These are phyloP conservation scores for Phytopythium helicoides DNA, from an alignment of 352 stramenopile genomes.

Conservation along the genomic window DNA sequence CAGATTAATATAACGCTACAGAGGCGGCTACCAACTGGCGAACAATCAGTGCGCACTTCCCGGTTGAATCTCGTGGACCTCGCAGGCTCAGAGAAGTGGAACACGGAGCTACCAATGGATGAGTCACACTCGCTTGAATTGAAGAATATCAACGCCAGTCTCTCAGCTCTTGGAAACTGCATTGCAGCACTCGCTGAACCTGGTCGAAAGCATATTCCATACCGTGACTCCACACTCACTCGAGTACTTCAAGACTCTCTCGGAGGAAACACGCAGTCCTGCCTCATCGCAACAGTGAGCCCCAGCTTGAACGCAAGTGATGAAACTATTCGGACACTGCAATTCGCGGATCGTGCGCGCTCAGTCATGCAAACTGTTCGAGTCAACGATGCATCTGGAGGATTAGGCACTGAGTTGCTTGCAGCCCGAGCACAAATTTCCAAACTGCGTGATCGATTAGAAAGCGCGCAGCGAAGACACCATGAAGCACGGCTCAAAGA, in stretches of 20 bases:
- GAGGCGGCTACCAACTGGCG: slow-evolving; percentile 53
- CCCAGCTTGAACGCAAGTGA: slow-evolving; percentile 74
- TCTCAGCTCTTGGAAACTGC: slow-evolving; percentile 89
- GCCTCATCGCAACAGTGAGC: slow-evolving; percentile 89
- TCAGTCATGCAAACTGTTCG: slow-evolving; percentile 77
- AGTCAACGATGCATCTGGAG: slow-evolving; percentile 80
- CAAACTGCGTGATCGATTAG: slow-evolving; percentile 45
- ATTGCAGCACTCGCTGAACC: slow-evolving; percentile 81
- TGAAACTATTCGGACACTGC: slow-evolving; percentile 89
- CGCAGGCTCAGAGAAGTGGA: slow-evolving; percentile 92
- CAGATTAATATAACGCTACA: slow-evolving; percentile 84
- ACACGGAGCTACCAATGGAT: slow-evolving; percentile 61
- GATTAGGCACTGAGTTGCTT: too few species aligned
- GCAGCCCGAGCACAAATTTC: slow-evolving; percentile 56
- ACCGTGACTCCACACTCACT: slow-evolving; percentile 97
- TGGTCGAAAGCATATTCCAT: slow-evolving; percentile 89
- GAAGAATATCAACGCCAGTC: slow-evolving; percentile 91
- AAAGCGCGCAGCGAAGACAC: slow-evolving; percentile 42
- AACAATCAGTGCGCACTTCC: slow-evolving; percentile 60
- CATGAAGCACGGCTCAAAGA: slow-evolving; percentile 59
- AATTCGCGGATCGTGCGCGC: slow-evolving; percentile 87
- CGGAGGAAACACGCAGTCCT: slow-evolving; percentile 87
- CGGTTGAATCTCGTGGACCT: slow-evolving; percentile 93
- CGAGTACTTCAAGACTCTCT: slow-evolving; percentile 87
- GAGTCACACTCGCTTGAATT: slow-evolving; percentile 80